Evolutionary conservation across 208 protist species (phyloP).

Genomic region (Borovskyia barvae): DNA sequence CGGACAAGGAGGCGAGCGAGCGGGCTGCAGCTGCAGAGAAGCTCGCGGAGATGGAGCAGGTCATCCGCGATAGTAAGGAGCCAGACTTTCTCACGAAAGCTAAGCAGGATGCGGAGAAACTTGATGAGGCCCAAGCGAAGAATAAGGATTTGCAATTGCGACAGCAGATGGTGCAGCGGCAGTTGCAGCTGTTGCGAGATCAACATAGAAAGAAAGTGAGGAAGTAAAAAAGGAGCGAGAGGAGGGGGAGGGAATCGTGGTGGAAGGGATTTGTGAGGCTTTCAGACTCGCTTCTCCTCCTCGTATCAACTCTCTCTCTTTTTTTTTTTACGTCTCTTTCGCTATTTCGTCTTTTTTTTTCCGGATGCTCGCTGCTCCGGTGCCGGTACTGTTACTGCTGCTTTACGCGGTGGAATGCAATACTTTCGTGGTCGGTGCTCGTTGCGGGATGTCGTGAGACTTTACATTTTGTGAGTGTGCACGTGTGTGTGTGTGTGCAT

Average conservation of each 20-base stretch:
- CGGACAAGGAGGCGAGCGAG: constrained; percentile 19
- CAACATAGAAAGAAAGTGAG: constrained; percentile 43
- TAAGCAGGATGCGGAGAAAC: constrained; percentile 24
- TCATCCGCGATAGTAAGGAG: constrained; percentile 36
- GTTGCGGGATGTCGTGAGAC: no score
- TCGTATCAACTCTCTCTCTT: background rate
- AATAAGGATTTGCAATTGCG: constrained; percentile 34
- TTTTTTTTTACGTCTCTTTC: background rate
- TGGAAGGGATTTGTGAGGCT: background rate
- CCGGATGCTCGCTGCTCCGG: background rate
- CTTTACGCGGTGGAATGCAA: no score
- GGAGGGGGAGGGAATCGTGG: background rate
- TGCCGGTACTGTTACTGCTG: no score
- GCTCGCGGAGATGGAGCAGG: constrained; percentile 39
- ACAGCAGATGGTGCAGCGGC: constrained; percentile 11
- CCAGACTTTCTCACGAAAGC: constrained; percentile 21
- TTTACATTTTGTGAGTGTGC: background rate
- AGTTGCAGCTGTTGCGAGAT: constrained; percentile 18
- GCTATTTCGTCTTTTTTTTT: background rate
- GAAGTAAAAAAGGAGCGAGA: constrained; percentile 24
- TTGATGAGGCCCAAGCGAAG: constrained; percentile 31
- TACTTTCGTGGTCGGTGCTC: no score
- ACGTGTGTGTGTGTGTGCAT: background rate
- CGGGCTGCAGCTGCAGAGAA: constrained; percentile 15
- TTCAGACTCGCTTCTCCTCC: background rate